Evolutionary conservation across 2,329 filamentous ascomycete genomes (phyloP).

Genomic region (Clonostachys solani): DNA sequence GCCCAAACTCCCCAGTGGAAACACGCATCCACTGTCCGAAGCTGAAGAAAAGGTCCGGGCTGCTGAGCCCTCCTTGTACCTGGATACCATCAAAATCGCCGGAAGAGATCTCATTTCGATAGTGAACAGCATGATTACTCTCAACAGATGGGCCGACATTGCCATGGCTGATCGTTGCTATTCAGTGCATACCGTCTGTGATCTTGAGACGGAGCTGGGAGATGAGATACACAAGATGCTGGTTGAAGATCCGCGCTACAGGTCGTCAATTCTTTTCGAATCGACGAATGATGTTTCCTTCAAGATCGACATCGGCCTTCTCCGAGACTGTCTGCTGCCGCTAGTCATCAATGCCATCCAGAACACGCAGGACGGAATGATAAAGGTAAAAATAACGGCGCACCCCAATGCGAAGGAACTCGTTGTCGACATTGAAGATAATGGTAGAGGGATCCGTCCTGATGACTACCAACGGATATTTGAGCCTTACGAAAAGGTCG

Average conservation of each 20-base stretch:
- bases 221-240: neutral
- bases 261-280: neutral
- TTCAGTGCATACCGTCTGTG: constrained; percentile 8
- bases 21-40: neutral
- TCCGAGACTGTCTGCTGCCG: constrained; percentile 35
- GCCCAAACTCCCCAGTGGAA: neutral
- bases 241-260: neutral
- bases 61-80: constrained; percentile 20
- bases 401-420: neutral
- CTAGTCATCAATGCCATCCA: constrained; percentile 35
- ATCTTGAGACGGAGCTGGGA: neutral
- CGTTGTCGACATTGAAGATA: constrained; percentile 24
- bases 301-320: constrained; percentile 25
- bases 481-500: constrained; percentile 34
- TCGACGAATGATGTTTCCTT: constrained; percentile 15
- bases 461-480: constrained; percentile 32
- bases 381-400: constrained; percentile 26
- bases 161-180: constrained; percentile 19
- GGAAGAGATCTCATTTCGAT: constrained; percentile 36
- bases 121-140: constrained; percentile 37
- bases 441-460: constrained; percentile 28
- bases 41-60: constrained; percentile 16
- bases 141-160: constrained; percentile 30
- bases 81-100: constrained; percentile 28
- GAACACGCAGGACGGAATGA: constrained; percentile 26